Evolutionary conservation across 1,139 yeast species (phyloP), one percentile per base, ranked within the genome.

Genomic region (Diutina pseudorugosa): DNA sequence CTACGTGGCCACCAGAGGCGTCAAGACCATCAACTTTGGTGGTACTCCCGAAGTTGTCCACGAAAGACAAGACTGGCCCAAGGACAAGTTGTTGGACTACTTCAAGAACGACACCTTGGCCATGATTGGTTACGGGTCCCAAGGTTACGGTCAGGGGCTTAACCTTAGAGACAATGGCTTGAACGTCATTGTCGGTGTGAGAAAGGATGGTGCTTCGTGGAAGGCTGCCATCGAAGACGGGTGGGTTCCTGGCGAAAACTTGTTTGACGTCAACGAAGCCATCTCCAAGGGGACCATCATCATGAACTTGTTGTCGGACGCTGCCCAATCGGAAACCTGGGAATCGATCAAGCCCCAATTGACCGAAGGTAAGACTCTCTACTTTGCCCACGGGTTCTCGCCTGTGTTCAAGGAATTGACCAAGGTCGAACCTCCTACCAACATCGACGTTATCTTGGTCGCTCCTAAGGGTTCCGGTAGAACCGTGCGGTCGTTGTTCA

Each of bases 391-490:
- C 79, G 98, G 98, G 69, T 93, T 93, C 87, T 91, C 98, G 55
- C 98, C 98, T 68, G 98, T 93, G 58, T 93, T 93, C 93, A 89
- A 90, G 79, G 91, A 89, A 65, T 83, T 93, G 77, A 93, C 98
- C 72, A 79, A 90, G 68, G 98, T 93, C 65, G 96, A 83, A 67
- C 86, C 96, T 65, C 98, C 98, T 77, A 75, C 77, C 63, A 87
- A 91, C 76, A 82, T 93, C 65, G 98, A 93, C 70, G 98, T 91
- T 64, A 93, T 93, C 76, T 82, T 93, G 69, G 98, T 93, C 68
- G 98, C 98, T 73, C 98, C 98, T 78, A 93, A 93, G 87, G 98
- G 98, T 72, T 91, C 98, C 61, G 98, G 98, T 77, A 89, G 98
- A 81, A 93, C 98, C 65, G 98, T 93, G 65, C 88, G 98, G 82